A percentile compares a stretch with the other conserved stretches of the same genome.
Conservation (phyloP, 2,329 filamentous ascomycete species). For the Ophiostoma sp. region DNA sequence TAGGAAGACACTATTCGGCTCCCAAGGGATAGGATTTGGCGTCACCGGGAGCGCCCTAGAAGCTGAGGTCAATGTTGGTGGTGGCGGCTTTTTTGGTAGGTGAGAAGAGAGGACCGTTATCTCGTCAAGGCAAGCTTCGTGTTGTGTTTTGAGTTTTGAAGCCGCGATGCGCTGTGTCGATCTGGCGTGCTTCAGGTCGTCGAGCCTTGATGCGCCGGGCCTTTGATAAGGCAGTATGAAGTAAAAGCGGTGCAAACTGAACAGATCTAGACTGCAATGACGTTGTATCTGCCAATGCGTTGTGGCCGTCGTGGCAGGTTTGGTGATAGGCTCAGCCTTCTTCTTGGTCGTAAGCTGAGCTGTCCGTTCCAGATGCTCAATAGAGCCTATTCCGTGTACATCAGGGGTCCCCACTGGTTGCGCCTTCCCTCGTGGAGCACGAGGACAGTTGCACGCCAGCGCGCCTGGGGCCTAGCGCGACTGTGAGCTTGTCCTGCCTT, state of each 20-base stretch:
- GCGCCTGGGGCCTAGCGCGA: neutral
- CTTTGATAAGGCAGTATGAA: neutral
- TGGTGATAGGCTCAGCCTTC: constrained; percentile 15
- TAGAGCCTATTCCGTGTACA: constrained; percentile 24
- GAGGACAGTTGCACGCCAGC: constrained; percentile 6
- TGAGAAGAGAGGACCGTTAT: neutral
- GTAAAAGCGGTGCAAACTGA: neutral
- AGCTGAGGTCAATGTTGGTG: neutral
- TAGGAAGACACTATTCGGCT: neutral
- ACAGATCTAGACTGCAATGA: no score
- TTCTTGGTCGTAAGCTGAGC: neutral
- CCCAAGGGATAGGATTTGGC: neutral
- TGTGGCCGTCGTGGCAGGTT: neutral
- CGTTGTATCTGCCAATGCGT: neutral
- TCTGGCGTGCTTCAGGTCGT: neutral
- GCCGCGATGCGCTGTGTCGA: neutral
- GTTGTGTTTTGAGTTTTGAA: neutral
- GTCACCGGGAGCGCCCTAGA: constrained; percentile 4
- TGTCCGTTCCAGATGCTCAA: constrained; percentile 24
- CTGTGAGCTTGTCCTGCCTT: neutral
- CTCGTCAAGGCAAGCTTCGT: neutral
- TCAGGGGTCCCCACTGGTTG: constrained; percentile 4
- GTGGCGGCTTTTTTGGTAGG: neutral
- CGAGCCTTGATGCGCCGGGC: neutral
- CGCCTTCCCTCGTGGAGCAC: constrained; percentile 10